Conservation (phyloP, 257 asterid species). For the Nicotiana sylvestris region DNA sequence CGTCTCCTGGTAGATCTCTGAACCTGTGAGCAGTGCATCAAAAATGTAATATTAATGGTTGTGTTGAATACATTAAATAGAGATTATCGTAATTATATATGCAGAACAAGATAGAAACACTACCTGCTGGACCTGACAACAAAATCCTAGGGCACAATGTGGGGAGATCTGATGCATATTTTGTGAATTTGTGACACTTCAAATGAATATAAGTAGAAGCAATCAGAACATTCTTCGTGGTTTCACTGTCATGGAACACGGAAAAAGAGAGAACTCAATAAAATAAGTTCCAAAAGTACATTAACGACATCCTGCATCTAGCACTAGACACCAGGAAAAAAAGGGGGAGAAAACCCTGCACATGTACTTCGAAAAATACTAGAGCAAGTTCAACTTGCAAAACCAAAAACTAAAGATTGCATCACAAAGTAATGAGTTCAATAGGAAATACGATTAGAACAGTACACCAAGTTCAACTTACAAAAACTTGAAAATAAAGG, state of each 20-base stretch:
- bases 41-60: background rate
- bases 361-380: background rate
- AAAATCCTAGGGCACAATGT: slow-evolving; percentile 72
- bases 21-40: slow-evolving; percentile 39
- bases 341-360: background rate
- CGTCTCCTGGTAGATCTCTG: slow-evolving; percentile 86
- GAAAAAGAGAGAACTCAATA: background rate
- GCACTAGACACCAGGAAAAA: background rate
- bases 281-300: background rate
- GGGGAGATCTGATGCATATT: slow-evolving; percentile 62
- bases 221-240: slow-evolving; percentile 71
- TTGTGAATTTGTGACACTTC: slow-evolving; percentile 46
- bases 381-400: background rate
- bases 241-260: slow-evolving; percentile 47
- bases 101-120: slow-evolving; percentile 12
- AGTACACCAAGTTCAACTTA: background rate
- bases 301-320: slow-evolving; percentile 2
- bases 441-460: background rate
- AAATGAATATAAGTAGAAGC: slow-evolving; percentile 69
- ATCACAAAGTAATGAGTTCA: background rate
- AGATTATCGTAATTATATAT: background rate
- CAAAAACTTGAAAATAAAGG: background rate
- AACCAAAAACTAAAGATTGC: background rate
- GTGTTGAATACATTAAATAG: slow-evolving; percentile 20
- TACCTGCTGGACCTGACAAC: slow-evolving; percentile 89